Evolutionary conservation across 352 stramenopile genomes (phyloP).

Genomic region (Phytophthora cajani): DNA sequence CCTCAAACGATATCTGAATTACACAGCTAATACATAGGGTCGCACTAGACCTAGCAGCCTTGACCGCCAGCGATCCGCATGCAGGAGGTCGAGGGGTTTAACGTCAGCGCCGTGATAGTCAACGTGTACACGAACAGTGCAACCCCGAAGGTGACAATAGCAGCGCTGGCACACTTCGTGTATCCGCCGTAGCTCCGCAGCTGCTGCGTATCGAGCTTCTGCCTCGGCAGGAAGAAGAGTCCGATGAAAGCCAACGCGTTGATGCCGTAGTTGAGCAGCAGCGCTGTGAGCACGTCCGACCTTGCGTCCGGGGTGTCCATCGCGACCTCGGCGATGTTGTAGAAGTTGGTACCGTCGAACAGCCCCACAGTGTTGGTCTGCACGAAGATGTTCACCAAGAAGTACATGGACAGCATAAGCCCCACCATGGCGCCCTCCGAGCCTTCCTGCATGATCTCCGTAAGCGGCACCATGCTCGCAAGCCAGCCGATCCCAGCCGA

Average conservation of each 20-base stretch:
- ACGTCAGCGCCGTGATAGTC: constrained; percentile 49
- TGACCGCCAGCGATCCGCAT: constrained; percentile 41
- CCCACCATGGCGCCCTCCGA: constrained; percentile 50
- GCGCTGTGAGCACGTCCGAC: constrained; percentile 32
- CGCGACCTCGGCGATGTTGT: constrained; percentile 15
- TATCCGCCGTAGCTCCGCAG: constrained; percentile 58
- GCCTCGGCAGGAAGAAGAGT: constrained; percentile 39
- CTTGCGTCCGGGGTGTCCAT: constrained; percentile 20
- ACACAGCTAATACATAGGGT: background rate
- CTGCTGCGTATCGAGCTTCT: constrained; percentile 60
- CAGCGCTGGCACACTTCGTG: constrained; percentile 44
- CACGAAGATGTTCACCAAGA: constrained; percentile 41
- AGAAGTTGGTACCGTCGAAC: constrained; percentile 43
- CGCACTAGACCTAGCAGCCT: constrained; percentile 34
- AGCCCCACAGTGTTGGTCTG: constrained; percentile 34
- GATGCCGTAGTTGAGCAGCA: constrained; percentile 41
- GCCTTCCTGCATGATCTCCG: constrained; percentile 54
- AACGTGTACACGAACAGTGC: constrained; percentile 46
- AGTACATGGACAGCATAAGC: constrained; percentile 43
- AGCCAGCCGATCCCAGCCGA: constrained; percentile 20
- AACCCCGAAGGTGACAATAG: constrained; percentile 31
- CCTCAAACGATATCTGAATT: background rate
- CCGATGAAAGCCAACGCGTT: constrained; percentile 36
- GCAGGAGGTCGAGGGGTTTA: constrained; percentile 42
- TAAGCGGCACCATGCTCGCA: constrained; percentile 39